Evolutionary conservation across 2,329 filamentous ascomycete genomes (phyloP).

Genomic region (Alternaria metachromatica): DNA sequence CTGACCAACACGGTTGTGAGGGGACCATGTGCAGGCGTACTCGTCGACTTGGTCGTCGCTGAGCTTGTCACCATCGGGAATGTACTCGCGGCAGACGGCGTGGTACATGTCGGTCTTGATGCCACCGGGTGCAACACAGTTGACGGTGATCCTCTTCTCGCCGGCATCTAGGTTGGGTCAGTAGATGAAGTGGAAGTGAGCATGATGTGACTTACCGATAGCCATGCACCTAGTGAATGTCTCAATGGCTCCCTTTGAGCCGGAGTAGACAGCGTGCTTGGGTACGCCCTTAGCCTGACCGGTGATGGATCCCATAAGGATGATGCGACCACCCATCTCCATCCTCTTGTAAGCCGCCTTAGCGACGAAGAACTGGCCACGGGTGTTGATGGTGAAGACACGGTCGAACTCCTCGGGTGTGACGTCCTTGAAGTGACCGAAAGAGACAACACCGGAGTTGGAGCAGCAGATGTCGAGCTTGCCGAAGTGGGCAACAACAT

Average conservation of each 20-base stretch:
- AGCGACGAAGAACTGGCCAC: slow-evolving; percentile 69
- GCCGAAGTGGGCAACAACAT: slow-evolving; percentile 69
- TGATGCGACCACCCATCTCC: slow-evolving; percentile 59
- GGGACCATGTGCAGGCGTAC: slow-evolving; percentile 70
- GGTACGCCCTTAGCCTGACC: slow-evolving; percentile 64
- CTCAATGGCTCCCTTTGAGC: slow-evolving; percentile 62
- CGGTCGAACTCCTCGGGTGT: slow-evolving; percentile 63
- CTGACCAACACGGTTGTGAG: slow-evolving; percentile 69
- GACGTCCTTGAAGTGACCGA: slow-evolving; percentile 62
- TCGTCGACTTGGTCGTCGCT: slow-evolving; percentile 65
- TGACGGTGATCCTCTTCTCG: slow-evolving; percentile 64
- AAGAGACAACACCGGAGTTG: slow-evolving; percentile 67
- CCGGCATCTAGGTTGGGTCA: slow-evolving; percentile 51
- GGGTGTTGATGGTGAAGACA: slow-evolving; percentile 67
- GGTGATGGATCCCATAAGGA: slow-evolving; percentile 63
- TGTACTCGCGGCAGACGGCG: slow-evolving; percentile 69
- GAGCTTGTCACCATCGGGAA: slow-evolving; percentile 63
- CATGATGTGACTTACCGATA: slow-evolving; percentile 47
- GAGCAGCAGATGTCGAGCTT: slow-evolving; percentile 73
- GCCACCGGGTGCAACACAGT: slow-evolving; percentile 65
- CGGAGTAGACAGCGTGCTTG: slow-evolving; percentile 62
- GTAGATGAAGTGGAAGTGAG: neutral
- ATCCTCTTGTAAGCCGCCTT: slow-evolving; percentile 63
- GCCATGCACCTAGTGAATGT: slow-evolving; percentile 63
- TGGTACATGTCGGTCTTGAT: slow-evolving; percentile 68